Conservation (phyloP, 371 early-diverging fungal species). For the Dinochytrium kinnereticum region DNA sequence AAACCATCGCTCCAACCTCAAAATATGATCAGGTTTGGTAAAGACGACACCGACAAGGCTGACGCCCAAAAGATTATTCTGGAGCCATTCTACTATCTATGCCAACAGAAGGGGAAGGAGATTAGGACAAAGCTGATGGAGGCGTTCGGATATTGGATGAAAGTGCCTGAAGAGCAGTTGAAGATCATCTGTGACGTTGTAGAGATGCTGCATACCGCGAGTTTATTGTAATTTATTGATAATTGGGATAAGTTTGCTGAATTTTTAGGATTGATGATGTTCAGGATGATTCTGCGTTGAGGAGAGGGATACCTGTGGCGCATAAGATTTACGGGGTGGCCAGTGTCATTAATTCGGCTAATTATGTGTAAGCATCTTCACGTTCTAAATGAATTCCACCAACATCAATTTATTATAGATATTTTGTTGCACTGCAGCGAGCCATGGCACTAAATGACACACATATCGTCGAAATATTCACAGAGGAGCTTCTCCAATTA, state of each 20-base stretch:
- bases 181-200: conserved; percentile 77
- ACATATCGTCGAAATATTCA: conserved; percentile 76
- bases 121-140: conserved; percentile 85
- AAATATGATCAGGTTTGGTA: conserved; percentile 2
- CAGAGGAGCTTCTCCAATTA: conserved; percentile 87
- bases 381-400: neutral
- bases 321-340: conserved; percentile 94
- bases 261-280: conserved; percentile 84
- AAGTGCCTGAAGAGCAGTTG: conserved; percentile 72
- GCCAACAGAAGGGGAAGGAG: conserved; percentile 85
- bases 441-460: conserved; percentile 71
- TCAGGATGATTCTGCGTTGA: conserved; percentile 87
- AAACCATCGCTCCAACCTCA: too few species aligned
- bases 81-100: conserved; percentile 68
- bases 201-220: conserved; percentile 93
- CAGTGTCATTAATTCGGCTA: conserved; percentile 92
- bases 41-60: too few species aligned
- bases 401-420: too few species aligned
- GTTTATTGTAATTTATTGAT: conserved; percentile 75
- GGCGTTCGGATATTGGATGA: conserved; percentile 89
- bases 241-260: neutral
- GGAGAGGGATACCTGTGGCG: conserved; percentile 94
- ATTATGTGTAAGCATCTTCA: conserved; percentile 67
- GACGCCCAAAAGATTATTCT: conserved; percentile 44
- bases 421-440: conserved; percentile 88